phyloP scores from a whole-genome alignment of 163 green algal genomes.

The Scenedesmus sp. region DNA sequence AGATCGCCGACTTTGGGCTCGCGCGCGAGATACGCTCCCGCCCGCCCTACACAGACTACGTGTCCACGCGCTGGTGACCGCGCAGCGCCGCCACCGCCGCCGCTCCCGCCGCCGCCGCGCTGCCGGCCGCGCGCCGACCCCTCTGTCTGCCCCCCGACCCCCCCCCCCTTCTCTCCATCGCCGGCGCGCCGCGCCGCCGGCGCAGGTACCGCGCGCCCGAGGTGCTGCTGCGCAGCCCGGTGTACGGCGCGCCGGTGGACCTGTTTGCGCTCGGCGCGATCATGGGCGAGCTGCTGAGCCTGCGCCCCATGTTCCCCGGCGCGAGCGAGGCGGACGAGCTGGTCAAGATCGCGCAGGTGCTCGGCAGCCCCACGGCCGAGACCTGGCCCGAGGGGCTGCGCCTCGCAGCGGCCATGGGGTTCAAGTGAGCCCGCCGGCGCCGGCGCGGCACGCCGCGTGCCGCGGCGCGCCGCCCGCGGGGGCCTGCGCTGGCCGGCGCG shows the following conservation, averaged over 20 bases:
- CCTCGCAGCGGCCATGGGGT: slow-evolving; percentile 85
- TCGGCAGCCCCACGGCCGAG: slow-evolving; percentile 84
- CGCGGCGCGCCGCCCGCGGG: background rate
- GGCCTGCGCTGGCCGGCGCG: too few relatives aligned
- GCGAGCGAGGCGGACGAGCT: slow-evolving; percentile 88
- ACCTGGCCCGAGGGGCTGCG: slow-evolving; percentile 90
- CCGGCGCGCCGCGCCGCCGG: too few relatives aligned
- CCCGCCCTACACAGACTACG: slow-evolving; percentile 95
- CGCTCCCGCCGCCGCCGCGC: background rate
- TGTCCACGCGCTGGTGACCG: slow-evolving; percentile 87
- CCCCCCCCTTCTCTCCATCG: too few relatives aligned
- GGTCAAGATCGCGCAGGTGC: slow-evolving; percentile 91
- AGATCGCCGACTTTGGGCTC: slow-evolving; percentile 96
- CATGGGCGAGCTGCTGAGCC: slow-evolving; percentile 94
- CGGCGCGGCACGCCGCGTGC: background rate
- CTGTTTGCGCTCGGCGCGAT: slow-evolving; percentile 96
- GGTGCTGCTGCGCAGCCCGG: slow-evolving; percentile 88
- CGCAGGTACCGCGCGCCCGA: slow-evolving; percentile 89
- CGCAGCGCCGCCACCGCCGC: background rate
- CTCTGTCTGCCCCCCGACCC: too few relatives aligned
- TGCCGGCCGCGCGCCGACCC: too few relatives aligned
- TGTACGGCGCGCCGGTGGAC: slow-evolving; percentile 90
- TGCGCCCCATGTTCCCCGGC: slow-evolving; percentile 87
- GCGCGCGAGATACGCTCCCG: slow-evolving; percentile 87
- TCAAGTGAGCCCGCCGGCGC: slow-evolving; percentile 51